These are phyloP conservation scores for Rugonectria rugulosa DNA, from an alignment of 2,329 filamentous ascomycete genomes.

Conservation along the genomic window DNA sequence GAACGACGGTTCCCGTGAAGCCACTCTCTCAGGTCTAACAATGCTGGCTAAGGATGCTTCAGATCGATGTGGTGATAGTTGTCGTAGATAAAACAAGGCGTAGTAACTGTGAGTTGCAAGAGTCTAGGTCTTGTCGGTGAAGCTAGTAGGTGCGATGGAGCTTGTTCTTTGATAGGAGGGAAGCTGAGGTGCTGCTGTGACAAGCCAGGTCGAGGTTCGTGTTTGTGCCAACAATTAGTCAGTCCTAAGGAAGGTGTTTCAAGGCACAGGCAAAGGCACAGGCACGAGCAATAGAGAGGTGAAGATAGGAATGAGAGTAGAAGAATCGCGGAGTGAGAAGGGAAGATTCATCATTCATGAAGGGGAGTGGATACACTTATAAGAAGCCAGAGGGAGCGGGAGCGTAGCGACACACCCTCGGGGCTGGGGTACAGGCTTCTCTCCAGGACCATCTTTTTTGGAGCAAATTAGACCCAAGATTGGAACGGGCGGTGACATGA, in stretches of 20 bases:
- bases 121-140: neutral
- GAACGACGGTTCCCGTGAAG: neutral
- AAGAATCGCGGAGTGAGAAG: slow-evolving; percentile 38
- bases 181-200: neutral
- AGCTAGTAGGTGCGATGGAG: neutral
- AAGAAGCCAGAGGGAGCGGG: slow-evolving; percentile 37
- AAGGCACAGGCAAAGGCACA: slow-evolving; percentile 22
- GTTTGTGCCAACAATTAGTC: slow-evolving; percentile 2
- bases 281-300: too few species aligned
- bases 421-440: slow-evolving; percentile 37
- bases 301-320: slow-evolving; percentile 35
- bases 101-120: neutral
- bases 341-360: slow-evolving; percentile 39
- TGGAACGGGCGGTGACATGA: slow-evolving; percentile 47
- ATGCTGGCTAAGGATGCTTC: neutral
- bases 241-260: slow-evolving; percentile 6
- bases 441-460: slow-evolving; percentile 35
- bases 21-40: neutral
- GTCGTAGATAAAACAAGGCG: neutral
- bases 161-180: neutral
- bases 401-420: slow-evolving; percentile 34
- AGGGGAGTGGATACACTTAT: slow-evolving; percentile 47
- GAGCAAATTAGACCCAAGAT: slow-evolving; percentile 41
- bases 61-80: neutral
- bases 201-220: slow-evolving; percentile 7